phyloP scores from a whole-genome alignment of 2,329 filamentous ascomycete species.

The Capronia coronata region DNA sequence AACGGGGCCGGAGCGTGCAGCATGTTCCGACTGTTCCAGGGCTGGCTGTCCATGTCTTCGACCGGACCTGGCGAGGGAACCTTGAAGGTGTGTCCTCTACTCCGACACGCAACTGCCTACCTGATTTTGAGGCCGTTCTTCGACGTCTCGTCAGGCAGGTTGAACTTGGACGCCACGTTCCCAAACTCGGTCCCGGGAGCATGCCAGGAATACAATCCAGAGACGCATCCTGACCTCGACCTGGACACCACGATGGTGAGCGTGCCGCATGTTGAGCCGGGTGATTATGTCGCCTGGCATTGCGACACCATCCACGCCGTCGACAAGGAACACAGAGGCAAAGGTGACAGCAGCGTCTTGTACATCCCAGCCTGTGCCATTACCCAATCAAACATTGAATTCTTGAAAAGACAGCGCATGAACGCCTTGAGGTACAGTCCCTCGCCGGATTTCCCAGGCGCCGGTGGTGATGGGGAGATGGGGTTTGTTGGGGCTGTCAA shows the following conservation, averaged over 20 bases:
- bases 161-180: conserved; percentile 47
- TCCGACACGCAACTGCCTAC: conserved; percentile 71
- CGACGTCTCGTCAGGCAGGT: conserved; percentile 43
- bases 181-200: conserved; percentile 65
- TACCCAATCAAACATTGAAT: conserved; percentile 66
- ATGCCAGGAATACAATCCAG: conserved; percentile 60
- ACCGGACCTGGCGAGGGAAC: conserved; percentile 70
- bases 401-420: conserved; percentile 63
- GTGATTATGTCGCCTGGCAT: conserved; percentile 60
- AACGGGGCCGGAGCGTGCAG: conserved; percentile 73
- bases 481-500: conserved; percentile 37
- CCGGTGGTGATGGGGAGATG: conserved; percentile 38
- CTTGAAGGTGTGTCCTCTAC: conserved; percentile 70
- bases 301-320: conserved; percentile 62
- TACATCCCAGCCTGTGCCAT: conserved; percentile 85
- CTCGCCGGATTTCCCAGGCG: conserved; percentile 63
- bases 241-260: conserved; percentile 65
- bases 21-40: conserved; percentile 84
- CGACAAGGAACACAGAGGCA: conserved; percentile 68
- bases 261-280: conserved; percentile 61
- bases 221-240: conserved; percentile 63
- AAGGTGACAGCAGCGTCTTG: conserved; percentile 69
- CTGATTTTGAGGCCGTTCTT: conserved; percentile 81
- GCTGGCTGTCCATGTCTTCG: conserved; percentile 76
- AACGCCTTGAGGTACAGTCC: conserved; percentile 63